phyloP scores from a whole-genome alignment of 169 alveolate genomes.

The Cryptosporidium sp. region DNA sequence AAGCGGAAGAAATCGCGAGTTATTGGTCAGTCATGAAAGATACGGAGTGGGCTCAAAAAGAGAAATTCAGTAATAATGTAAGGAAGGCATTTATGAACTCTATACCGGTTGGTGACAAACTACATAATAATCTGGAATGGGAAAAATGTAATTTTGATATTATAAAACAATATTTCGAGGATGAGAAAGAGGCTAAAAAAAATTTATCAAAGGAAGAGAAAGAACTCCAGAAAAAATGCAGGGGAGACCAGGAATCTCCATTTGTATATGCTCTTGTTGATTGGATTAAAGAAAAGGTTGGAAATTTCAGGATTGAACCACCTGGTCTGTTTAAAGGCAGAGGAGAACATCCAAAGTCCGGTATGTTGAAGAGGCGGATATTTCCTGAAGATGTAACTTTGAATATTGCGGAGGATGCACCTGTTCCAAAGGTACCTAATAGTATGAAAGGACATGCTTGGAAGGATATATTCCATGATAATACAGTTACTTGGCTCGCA shows the following conservation, averaged over 20 bases:
- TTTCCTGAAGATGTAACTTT: slow-evolving; percentile 95
- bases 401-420: slow-evolving; percentile 94
- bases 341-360: slow-evolving; percentile 99
- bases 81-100: slow-evolving; percentile 86
- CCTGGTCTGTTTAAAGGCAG: slow-evolving; percentile 99
- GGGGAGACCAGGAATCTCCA: slow-evolving; percentile 63
- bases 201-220: slow-evolving; percentile 59
- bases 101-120: slow-evolving; percentile 84
- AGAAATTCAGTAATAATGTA: slow-evolving; percentile 91
- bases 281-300: slow-evolving; percentile 92
- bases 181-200: slow-evolving; percentile 58
- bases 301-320: slow-evolving; percentile 95
- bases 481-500: slow-evolving; percentile 97
- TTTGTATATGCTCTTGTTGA: slow-evolving; percentile 86
- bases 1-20: slow-evolving; percentile 97
- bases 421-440: slow-evolving; percentile 93
- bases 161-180: slow-evolving; percentile 39
- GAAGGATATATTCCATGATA: slow-evolving; percentile 96
- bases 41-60: slow-evolving; percentile 93
- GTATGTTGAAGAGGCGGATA: slow-evolving; percentile 89
- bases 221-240: slow-evolving; percentile 12
- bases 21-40: slow-evolving; percentile 94
- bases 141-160: slow-evolving; percentile 69
- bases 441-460: slow-evolving; percentile 96
- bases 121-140: slow-evolving; percentile 79